phyloP scores from a whole-genome alignment of 441 rosid species.

The Melastoma candidum region DNA sequence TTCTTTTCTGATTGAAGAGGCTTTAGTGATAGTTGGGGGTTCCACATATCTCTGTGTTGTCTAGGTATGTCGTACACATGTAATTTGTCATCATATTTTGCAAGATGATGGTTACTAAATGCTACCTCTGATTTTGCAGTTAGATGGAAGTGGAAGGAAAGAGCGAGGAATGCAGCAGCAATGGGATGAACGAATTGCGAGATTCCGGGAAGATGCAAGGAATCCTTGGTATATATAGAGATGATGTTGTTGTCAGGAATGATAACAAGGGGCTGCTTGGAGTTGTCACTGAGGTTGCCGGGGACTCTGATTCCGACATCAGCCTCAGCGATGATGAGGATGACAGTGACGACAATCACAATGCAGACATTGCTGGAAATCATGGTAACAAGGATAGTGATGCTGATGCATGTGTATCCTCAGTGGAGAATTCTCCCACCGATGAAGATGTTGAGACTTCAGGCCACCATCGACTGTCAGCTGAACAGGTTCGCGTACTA shows the following conservation, averaged over 20 bases:
- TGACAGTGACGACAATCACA: constrained; percentile 12
- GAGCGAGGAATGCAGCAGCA: no score
- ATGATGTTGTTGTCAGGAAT: constrained; percentile 63
- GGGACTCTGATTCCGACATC: constrained; percentile 82
- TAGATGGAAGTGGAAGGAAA: no score
- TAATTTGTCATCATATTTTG: no score
- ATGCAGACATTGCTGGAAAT: constrained; percentile 5
- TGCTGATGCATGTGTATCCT: constrained; percentile 21
- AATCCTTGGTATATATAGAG: constrained; percentile 50
- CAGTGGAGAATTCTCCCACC: constrained; percentile 10
- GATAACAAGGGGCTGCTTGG: constrained; percentile 49
- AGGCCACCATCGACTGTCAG: constrained; percentile 34
- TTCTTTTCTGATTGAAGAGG: no score
- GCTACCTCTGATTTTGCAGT: no score
- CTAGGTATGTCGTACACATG: no score
- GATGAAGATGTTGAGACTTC: constrained; percentile 31
- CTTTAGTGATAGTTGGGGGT: no score
- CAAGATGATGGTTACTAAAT: no score
- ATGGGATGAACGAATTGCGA: no score
- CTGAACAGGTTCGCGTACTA: constrained; percentile 76
- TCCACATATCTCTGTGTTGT: no score
- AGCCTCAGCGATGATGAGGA: constrained; percentile 56
- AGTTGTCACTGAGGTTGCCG: constrained; percentile 82
- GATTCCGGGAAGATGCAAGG: constrained; percentile 19
- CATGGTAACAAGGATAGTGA: constrained; percentile 13